phyloP scores from a whole-genome alignment of 805 yeast genomes.

The Kurtzmaniella fragi region DNA sequence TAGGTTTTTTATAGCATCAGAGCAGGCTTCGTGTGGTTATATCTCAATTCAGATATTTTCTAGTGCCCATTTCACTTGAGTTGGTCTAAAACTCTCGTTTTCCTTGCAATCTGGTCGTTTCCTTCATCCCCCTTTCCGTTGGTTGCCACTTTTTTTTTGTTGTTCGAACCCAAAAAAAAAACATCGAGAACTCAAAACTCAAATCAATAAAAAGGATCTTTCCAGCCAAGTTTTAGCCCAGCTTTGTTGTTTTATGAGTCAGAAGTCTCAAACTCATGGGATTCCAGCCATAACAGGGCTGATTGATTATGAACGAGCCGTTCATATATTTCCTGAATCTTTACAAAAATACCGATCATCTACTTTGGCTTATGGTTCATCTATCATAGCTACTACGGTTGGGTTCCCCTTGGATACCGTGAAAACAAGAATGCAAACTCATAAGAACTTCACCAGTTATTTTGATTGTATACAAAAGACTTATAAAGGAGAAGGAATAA shows the following conservation, averaged over 20 bases:
- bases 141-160: no score
- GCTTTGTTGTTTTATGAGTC: neutral
- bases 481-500: constrained; percentile 53
- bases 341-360: constrained; percentile 53
- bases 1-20: no score
- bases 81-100: no score
- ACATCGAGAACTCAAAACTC: no score
- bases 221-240: no score
- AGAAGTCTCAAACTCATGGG: constrained; percentile 8
- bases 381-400: constrained; percentile 58
- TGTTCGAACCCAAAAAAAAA: no score
- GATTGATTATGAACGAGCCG: constrained; percentile 40
- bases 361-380: constrained; percentile 58
- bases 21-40: no score
- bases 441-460: constrained; percentile 49
- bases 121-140: no score
- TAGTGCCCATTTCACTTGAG: no score
- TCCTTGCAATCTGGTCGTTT: no score
- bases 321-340: constrained; percentile 42
- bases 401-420: constrained; percentile 87
- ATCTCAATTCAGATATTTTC: no score
- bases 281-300: constrained; percentile 61
- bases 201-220: no score
- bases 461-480: constrained; percentile 56
- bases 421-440: constrained; percentile 82